Conservation (phyloP, 1,284 basidiomycete genomes). For the Mycosarcoma mackinlayi region DNA sequence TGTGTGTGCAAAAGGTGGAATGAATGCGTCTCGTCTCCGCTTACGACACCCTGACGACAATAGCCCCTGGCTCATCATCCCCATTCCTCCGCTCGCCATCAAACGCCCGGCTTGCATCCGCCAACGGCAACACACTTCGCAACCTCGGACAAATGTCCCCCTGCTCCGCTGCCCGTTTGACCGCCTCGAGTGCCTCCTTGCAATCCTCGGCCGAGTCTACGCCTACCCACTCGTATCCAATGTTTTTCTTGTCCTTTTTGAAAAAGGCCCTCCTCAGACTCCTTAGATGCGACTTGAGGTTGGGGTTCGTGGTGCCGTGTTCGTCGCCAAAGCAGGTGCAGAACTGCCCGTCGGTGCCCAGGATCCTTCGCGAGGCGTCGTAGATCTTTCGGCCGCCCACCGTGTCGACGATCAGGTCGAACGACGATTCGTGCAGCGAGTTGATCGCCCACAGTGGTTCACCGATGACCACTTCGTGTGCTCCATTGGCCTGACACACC, state of each 20-base stretch:
- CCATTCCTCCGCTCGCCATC: slow-evolving; percentile 44
- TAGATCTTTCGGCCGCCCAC: slow-evolving; percentile 67
- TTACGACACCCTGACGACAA: slow-evolving; percentile 60
- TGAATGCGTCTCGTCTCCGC: too few relatives aligned
- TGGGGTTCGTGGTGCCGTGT: slow-evolving; percentile 60
- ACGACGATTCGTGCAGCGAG: slow-evolving; percentile 68
- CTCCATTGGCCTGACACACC: slow-evolving; percentile 68
- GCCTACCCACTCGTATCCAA: slow-evolving; percentile 69
- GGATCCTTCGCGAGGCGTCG: slow-evolving; percentile 69
- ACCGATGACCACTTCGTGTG: slow-evolving; percentile 69
- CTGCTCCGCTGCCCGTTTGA: slow-evolving; percentile 57
- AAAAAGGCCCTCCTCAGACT: slow-evolving; percentile 69
- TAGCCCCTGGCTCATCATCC: slow-evolving; percentile 57
- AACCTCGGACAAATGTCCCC: slow-evolving; percentile 65
- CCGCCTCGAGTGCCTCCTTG: slow-evolving; percentile 61
- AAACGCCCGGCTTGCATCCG: slow-evolving; percentile 62
- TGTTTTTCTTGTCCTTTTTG: slow-evolving; percentile 69
- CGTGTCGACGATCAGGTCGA: slow-evolving; percentile 68
- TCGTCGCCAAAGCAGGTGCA: slow-evolving; percentile 68
- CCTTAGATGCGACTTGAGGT: slow-evolving; percentile 64
- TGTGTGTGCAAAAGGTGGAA: too few relatives aligned
- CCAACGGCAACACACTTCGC: slow-evolving; percentile 61
- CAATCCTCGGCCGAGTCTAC: slow-evolving; percentile 59
- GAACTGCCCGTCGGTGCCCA: slow-evolving; percentile 68
- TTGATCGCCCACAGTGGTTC: slow-evolving; percentile 69